phyloP scores from a whole-genome alignment of 2,329 filamentous ascomycete genomes.

The Beauveria pseudobassiana region DNA sequence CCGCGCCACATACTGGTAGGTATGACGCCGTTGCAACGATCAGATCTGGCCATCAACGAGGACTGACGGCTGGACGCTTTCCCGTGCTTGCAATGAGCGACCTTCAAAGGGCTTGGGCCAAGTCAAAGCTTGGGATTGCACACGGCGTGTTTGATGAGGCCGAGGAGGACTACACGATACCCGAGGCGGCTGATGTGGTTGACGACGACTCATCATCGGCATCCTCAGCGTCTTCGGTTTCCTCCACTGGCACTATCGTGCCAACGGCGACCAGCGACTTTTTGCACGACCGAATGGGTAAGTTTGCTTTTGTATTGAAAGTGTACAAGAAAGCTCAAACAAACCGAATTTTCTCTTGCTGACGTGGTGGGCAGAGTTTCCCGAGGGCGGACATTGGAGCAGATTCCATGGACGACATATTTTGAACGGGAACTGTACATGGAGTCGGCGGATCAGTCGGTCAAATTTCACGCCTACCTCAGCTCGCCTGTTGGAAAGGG shows the following conservation, averaged over 20 bases:
- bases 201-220: slow-evolving; percentile 64
- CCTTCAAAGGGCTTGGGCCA: slow-evolving; percentile 71
- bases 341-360: background rate
- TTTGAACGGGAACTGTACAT: slow-evolving; percentile 84
- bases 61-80: slow-evolving; percentile 6
- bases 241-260: slow-evolving; percentile 86
- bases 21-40: background rate
- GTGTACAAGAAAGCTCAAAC: background rate
- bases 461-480: slow-evolving; percentile 79
- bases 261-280: slow-evolving; percentile 67
- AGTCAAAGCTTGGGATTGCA: slow-evolving; percentile 59
- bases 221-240: slow-evolving; percentile 61
- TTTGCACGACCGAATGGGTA: slow-evolving; percentile 67
- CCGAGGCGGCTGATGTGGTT: slow-evolving; percentile 36
- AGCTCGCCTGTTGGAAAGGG: slow-evolving; percentile 69
- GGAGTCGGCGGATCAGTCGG: slow-evolving; percentile 36
- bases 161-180: slow-evolving; percentile 44
- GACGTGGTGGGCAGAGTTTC: slow-evolving; percentile 29
- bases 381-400: slow-evolving; percentile 50
- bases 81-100: slow-evolving; percentile 57
- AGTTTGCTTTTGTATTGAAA: slow-evolving; percentile 17
- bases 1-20: background rate
- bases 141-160: slow-evolving; percentile 42
- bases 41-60: background rate
- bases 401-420: slow-evolving; percentile 79